Evolutionary conservation across 768 basidiomycete genomes (phyloP), one percentile per base, ranked within the genome.

Genomic region (Suillus variegatus): DNA sequence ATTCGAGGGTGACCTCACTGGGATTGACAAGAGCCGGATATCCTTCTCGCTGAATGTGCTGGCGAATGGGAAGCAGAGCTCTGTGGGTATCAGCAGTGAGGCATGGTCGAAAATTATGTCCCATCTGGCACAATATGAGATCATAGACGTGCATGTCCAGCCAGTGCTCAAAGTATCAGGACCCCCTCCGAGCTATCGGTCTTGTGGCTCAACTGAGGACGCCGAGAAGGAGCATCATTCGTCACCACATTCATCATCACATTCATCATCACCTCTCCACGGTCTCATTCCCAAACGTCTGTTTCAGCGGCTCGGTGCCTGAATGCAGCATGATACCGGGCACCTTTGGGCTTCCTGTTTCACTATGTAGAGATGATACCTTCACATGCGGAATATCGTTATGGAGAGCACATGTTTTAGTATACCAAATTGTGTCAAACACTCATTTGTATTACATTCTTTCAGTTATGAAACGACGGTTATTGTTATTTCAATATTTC

Each of bases 11-110:
- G 66, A 70, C 49, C 81, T 88, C 35, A 71, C 68, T 8, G 64
- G 71, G 8, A 65, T 82, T 8, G 69, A 78, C 1, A 77, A 81
- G 38, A 73, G 81, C 2, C 78, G 80, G 1, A 81, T 88, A 6
- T 75, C 79, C 6, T 84, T 88, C 67, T 78, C 76, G 38, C 71
- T 84, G 18, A 72, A 69, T 28, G 77, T 79, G 5, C 68, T 75
- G 2, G 70, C 79, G 36, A 74, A 77, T 12, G 75, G 76, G 0
- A 66, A 76, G 6, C 66, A 72, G 64, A 71, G 78, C 56, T 74
- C 71, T 32, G 84, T 84, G 46, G 80, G 80, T 63, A 88, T 86
- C 70, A 88, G 80, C 46, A 83, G 76, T 52, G 80, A 74, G 43
- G 87, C 81, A 43, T 88, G 87, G 87, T 66, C 75, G 6, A 75